These are phyloP conservation scores for Aspergillus proliferans DNA, from an alignment of 2,329 filamentous ascomycete species.

Conservation along the genomic window DNA sequence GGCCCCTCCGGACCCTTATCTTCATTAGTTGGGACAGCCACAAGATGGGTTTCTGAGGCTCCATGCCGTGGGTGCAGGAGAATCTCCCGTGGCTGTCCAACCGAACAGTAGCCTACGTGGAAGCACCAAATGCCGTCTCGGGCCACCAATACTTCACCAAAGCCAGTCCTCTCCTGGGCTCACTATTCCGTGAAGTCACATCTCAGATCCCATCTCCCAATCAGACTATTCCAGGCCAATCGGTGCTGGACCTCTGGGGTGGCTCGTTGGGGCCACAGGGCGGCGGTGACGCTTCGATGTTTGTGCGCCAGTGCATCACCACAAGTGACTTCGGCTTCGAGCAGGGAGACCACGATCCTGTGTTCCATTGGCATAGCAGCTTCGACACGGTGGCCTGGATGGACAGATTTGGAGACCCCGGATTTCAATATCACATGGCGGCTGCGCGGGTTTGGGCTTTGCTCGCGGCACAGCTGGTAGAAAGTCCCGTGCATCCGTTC, in stretches of 20 bases:
- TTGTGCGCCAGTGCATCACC: conserved; percentile 57
- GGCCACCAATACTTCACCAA: conserved; percentile 4
- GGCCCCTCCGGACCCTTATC: conserved; percentile 43
- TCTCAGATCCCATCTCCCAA: conserved; percentile 42
- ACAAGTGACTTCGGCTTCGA: conserved; percentile 55
- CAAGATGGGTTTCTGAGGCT: not conserved
- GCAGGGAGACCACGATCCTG: conserved; percentile 28
- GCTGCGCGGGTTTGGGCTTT: conserved; percentile 58
- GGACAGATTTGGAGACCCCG: conserved; percentile 60
- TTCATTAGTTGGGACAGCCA: conserved; percentile 7
- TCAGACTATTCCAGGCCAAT: conserved; percentile 57
- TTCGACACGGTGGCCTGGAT: conserved; percentile 74
- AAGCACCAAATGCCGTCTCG: not conserved
- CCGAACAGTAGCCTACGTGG: not conserved
- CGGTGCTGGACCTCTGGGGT: conserved; percentile 57
- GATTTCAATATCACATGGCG: conserved; percentile 49
- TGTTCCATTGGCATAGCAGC: conserved; percentile 66
- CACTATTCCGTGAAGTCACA: not conserved
- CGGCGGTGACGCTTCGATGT: conserved; percentile 61
- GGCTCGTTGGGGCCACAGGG: conserved; percentile 55
- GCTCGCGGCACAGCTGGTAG: conserved; percentile 51
- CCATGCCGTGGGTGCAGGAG: not conserved
- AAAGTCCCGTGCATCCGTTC: conserved; percentile 53
- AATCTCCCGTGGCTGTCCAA: not conserved
- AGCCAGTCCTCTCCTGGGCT: conserved; percentile 16